These are phyloP conservation scores for Anthracocystis walkeri DNA, from an alignment of 1,284 basidiomycete species.

Conservation along the genomic window DNA sequence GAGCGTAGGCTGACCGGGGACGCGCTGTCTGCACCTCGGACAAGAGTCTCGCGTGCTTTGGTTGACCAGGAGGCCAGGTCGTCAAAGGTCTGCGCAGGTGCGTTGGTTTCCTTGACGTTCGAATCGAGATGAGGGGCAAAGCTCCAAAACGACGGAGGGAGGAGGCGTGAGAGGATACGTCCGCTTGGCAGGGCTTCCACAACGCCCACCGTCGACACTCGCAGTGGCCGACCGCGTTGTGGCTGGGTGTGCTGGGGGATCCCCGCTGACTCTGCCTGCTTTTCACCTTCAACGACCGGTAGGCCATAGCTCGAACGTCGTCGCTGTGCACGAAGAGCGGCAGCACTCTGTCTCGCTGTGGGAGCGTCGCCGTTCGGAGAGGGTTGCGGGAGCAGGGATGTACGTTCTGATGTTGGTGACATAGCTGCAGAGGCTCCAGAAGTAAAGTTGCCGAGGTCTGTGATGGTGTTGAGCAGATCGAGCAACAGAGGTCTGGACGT, in stretches of 20 bases:
- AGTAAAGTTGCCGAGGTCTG: conserved; percentile 16
- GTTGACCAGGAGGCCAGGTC: conserved; percentile 31
- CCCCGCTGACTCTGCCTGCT: not conserved
- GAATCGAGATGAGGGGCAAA: conserved; percentile 36
- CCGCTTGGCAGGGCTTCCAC: conserved; percentile 39
- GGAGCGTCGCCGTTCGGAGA: conserved; percentile 5
- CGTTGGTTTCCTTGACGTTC: not conserved
- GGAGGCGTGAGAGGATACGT: conserved; percentile 38
- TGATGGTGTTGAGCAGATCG: conserved; percentile 25
- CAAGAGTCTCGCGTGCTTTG: conserved; percentile 32
- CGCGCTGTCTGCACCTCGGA: conserved; percentile 10
- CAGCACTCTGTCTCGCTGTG: conserved; percentile 23
- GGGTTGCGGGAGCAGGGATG: conserved; percentile 11
- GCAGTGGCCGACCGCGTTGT: conserved; percentile 4
- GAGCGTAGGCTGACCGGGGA: conserved; percentile 17
- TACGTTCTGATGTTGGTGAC: conserved; percentile 25
- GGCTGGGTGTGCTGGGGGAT: not conserved
- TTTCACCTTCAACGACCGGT: conserved; percentile 2
- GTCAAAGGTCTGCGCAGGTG: not conserved
- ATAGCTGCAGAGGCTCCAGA: conserved; percentile 4
- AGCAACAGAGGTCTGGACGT: conserved; percentile 17
- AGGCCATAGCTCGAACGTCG: conserved; percentile 38
- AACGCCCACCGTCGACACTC: conserved; percentile 36
- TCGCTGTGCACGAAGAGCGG: conserved; percentile 27
- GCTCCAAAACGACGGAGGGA: conserved; percentile 25